These are phyloP conservation scores for Tuber indicum DNA, from an alignment of 495 filamentous ascomycete genomes.

Conservation along the genomic window DNA sequence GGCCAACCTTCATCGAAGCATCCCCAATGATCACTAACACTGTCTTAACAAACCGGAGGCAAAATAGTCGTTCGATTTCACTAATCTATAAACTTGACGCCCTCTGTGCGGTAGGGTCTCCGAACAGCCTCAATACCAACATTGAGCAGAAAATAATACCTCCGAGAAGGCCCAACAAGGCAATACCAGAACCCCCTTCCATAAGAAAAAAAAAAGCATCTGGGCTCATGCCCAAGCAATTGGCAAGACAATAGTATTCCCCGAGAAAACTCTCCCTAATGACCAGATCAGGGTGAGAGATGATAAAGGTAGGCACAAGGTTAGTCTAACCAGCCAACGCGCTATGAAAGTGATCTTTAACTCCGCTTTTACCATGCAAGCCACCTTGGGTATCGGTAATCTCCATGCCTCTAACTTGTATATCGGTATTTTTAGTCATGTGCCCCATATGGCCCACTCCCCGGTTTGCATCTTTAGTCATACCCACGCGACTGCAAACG, in stretches of 20 bases:
- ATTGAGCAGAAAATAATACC: not conserved
- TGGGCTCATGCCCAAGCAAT: not conserved
- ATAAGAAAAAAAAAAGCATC: not conserved
- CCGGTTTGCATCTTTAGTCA: not conserved
- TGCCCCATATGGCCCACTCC: not conserved
- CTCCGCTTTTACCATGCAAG: not conserved
- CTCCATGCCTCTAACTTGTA: not conserved
- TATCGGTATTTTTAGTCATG: not conserved
- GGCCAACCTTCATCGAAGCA: not conserved
- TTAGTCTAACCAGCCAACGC: not conserved
- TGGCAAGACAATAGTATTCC: not conserved
- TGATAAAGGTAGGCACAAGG: not conserved
- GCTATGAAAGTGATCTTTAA: not conserved
- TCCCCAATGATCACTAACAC: not conserved
- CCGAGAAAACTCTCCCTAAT: not conserved
- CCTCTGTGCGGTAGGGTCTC: not conserved
- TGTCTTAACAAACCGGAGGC: not conserved
- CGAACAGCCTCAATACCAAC: not conserved
- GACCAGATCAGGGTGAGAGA: not conserved
- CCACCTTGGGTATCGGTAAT: not conserved
- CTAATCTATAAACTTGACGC: not conserved
- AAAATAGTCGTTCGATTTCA: not conserved
- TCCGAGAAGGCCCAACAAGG: not conserved
- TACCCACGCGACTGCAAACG: not conserved
- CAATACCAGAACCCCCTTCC: not conserved